Evolutionary conservation across 768 basidiomycete genomes (phyloP).

Genomic region (Mycena indigotica): DNA sequence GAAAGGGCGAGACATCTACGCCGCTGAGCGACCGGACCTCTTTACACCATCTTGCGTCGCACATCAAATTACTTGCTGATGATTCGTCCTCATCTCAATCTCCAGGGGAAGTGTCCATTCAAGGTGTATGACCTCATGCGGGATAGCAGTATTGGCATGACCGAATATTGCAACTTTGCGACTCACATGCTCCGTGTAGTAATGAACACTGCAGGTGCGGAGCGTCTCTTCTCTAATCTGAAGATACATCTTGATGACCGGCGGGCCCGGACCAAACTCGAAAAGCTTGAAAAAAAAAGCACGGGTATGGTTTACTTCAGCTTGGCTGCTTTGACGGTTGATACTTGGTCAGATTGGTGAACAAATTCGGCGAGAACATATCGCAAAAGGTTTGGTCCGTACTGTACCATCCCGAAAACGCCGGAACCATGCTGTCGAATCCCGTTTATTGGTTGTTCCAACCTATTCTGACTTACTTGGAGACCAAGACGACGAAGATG

Average conservation of each 20-base stretch:
- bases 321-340: neutral
- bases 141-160: neutral
- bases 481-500: no score
- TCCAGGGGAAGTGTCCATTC: neutral
- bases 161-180: neutral
- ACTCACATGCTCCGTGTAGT: neutral
- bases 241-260: neutral
- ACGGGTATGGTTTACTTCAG: neutral
- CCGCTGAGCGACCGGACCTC: neutral
- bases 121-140: neutral
- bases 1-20: constrained; percentile 6
- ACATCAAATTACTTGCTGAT: constrained; percentile 6
- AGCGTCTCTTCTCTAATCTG: neutral
- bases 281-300: neutral
- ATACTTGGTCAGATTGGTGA: neutral
- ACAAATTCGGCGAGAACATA: neutral
- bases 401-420: neutral
- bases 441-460: neutral
- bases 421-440: neutral
- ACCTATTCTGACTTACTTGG: neutral
- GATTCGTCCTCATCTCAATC: neutral
- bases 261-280: neutral
- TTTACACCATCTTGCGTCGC: constrained; percentile 13
- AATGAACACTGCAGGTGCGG: neutral
- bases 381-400: neutral